Percentiles rank a stretch among this genome's conserved stretches.
These are phyloP conservation scores for Calonectria pseudoturangicola DNA, from an alignment of 2,329 filamentous ascomycete genomes.

Conservation along the genomic window DNA sequence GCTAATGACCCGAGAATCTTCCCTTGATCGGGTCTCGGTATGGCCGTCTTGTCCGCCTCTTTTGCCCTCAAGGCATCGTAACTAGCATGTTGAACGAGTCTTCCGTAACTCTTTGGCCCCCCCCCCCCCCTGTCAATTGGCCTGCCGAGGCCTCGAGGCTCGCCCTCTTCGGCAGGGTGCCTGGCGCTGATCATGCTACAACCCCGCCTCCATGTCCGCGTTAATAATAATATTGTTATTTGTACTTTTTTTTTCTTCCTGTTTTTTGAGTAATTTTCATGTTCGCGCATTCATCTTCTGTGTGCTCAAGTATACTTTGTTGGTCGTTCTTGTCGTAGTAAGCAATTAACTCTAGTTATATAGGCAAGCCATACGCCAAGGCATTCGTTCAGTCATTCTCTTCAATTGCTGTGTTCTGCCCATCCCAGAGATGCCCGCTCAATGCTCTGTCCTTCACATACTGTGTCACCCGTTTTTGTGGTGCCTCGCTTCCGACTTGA, in stretches of 20 bases:
- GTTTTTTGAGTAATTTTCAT: conserved; percentile 1
- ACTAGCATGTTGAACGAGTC: not conserved
- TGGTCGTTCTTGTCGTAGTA: not conserved
- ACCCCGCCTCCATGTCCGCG: conserved; percentile 16
- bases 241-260: not conserved
- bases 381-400: conserved; percentile 30
- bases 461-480: conserved; percentile 60
- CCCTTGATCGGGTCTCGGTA: conserved; percentile 3
- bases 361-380: conserved; percentile 1
- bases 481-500: conserved; percentile 61
- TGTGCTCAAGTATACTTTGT: not conserved
- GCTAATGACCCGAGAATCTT: conserved; percentile 31
- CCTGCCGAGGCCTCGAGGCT: not conserved
- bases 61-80: not conserved
- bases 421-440: conserved; percentile 63
- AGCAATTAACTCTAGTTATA: not conserved
- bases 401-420: conserved; percentile 52
- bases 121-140: not conserved
- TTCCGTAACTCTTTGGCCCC: not conserved
- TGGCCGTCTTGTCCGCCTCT: not conserved
- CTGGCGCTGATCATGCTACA: conserved; percentile 1
- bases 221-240: not conserved
- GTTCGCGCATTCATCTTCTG: not conserved
- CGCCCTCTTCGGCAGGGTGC: not conserved
- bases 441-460: conserved; percentile 65